A percentile compares a stretch with the other conserved stretches of the same genome.
Evolutionary conservation across 257 asterid genomes (phyloP).

Genomic region (Penstemon newberryi): DNA sequence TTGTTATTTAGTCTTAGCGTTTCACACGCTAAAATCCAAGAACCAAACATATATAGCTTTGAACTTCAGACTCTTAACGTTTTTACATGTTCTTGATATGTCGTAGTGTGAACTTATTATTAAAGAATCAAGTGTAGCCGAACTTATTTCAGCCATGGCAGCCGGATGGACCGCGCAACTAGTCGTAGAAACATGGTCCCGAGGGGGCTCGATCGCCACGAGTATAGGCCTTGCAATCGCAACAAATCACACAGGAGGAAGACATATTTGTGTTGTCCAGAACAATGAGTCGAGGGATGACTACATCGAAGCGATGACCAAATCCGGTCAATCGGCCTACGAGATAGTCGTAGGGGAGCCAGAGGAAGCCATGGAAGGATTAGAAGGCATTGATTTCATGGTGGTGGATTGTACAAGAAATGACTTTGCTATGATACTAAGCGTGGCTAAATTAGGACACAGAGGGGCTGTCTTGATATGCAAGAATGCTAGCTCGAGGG

Average conservation of each 20-base stretch:
- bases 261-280: conserved; percentile 70
- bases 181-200: conserved; percentile 82
- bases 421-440: conserved; percentile 46
- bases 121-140: conserved; percentile 66
- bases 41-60: no score
- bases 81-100: conserved; percentile 13
- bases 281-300: conserved; percentile 52
- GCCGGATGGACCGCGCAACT: conserved; percentile 83
- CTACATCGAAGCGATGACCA: conserved; percentile 45
- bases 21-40: no score
- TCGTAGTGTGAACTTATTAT: conserved; percentile 44
- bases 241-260: conserved; percentile 57
- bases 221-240: conserved; percentile 82
- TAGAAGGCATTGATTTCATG: conserved; percentile 62
- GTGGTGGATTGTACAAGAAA: conserved; percentile 58
- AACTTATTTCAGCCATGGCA: conserved; percentile 79
- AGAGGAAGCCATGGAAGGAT: conserved; percentile 42
- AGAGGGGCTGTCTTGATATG: conserved; percentile 82
- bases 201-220: conserved; percentile 61
- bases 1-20: no score
- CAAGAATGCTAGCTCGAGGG: conserved; percentile 62
- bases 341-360: conserved; percentile 48
- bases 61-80: not conserved
- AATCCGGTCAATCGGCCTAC: conserved; percentile 39
- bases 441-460: conserved; percentile 61